Evolutionary conservation across 768 basidiomycete species (phyloP), one percentile per base, ranked within the genome.

Genomic region (Crassisporium funariophilum): DNA sequence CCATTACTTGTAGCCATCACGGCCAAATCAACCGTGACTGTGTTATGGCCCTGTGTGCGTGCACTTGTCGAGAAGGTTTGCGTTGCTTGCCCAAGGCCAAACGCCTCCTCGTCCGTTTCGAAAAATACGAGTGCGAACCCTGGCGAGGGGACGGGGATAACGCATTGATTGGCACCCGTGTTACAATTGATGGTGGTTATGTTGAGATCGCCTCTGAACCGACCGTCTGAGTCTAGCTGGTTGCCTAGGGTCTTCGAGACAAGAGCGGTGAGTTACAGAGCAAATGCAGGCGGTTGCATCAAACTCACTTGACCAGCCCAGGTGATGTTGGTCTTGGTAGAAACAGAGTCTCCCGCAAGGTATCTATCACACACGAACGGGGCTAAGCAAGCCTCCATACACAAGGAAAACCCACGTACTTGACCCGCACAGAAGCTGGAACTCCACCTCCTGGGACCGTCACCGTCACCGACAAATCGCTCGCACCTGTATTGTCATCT

Each of bases 111-210:
- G 4, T 51, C 43, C 29, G 46, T 47, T 49, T 62, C 77, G 22
- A 91, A 68, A 72, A 88, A 89, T 48, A 92, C 85, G 35, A 92
- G 72, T 1, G 88, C 88, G 50, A 86, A 83, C 27, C 80, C 80
- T 0, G 91, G 89, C 0, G 87, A 85, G 24, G 79, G 76, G 36
- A 91, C 79, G 6, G 73, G 72, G 39, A 91, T 71, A 17, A 64
- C 53, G 63, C 90, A 91, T 0, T 70, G 69, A 54, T 79, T 77
- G 44, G 69, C 67, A 4, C 62, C 60, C 25, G 70, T 65, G 58
- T 86, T 73, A 56, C 91, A 94, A 11, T 64, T 53, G 25, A 91
- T 74, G 0, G 78, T 83, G 46, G 77, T 68, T 7, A 90, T 73
- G 44, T 74, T 60, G 35, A 81, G 70, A 0, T 62, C 56, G 36